Conservation (phyloP, 2,329 filamentous ascomycete genomes). For the Blumeria hordei region DNA sequence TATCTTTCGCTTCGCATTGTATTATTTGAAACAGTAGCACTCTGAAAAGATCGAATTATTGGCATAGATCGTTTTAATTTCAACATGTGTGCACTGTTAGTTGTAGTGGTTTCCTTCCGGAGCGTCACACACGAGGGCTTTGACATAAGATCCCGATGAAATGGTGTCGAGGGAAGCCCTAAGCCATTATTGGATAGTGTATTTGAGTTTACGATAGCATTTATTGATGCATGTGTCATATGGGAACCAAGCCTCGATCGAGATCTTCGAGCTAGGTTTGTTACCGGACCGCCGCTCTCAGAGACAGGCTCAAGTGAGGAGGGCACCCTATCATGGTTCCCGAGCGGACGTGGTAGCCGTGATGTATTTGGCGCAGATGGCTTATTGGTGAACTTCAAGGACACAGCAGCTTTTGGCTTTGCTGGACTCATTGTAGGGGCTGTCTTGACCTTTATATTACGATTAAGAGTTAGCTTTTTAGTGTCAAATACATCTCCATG, state of each 20-base stretch:
- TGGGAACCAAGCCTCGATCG: slow-evolving; percentile 45
- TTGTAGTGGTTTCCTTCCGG: slow-evolving; percentile 36
- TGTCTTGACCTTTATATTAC: slow-evolving; percentile 73
- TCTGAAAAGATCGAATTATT: slow-evolving; percentile 25
- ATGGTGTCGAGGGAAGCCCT: slow-evolving; percentile 32
- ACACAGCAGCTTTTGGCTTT: slow-evolving; percentile 51
- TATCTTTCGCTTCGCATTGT: slow-evolving; percentile 29
- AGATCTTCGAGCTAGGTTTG: slow-evolving; percentile 32
- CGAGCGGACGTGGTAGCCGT: slow-evolving; percentile 54
- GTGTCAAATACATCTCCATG: slow-evolving; percentile 62
- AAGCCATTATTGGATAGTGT: slow-evolving; percentile 29
- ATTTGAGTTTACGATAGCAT: slow-evolving; percentile 35
- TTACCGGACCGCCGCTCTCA: slow-evolving; percentile 56
- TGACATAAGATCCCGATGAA: slow-evolving; percentile 31
- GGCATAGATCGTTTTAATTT: slow-evolving; percentile 42
- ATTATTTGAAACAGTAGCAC: slow-evolving; percentile 26
- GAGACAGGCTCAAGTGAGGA: slow-evolving; percentile 80
- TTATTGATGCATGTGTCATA: slow-evolving; percentile 41
- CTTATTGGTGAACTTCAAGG: slow-evolving; percentile 79
- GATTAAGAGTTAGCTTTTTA: slow-evolving; percentile 62
- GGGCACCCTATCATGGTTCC: slow-evolving; percentile 41
- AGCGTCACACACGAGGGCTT: slow-evolving; percentile 29
- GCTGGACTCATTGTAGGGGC: slow-evolving; percentile 43
- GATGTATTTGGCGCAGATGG: slow-evolving; percentile 28
- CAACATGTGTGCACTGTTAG: slow-evolving; percentile 38